phyloP scores from a whole-genome alignment of 164 flowering plant genomes.

The Malania oleifera region DNA sequence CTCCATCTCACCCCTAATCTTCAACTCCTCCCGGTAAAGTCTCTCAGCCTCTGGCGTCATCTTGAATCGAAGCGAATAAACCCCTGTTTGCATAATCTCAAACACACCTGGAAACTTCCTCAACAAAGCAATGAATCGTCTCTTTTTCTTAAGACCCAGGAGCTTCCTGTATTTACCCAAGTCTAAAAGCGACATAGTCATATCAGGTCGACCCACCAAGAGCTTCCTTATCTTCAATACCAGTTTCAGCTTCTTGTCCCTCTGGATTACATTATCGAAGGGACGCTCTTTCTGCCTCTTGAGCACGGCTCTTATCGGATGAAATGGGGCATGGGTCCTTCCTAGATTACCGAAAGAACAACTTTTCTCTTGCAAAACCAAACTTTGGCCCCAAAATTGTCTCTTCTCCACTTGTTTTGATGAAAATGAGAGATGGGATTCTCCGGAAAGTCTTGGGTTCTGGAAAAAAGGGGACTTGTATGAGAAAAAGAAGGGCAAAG shows the following conservation, averaged over 20 bases:
- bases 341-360: constrained; percentile 15
- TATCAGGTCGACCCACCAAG: constrained; percentile 67
- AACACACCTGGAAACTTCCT: constrained; percentile 78
- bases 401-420: constrained; percentile 21
- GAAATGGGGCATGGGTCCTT: constrained; percentile 30
- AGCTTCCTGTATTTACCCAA: constrained; percentile 69
- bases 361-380: constrained; percentile 27
- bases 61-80: constrained; percentile 51
- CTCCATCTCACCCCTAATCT: constrained; percentile 75
- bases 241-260: constrained; percentile 85
- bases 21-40: constrained; percentile 79
- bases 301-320: constrained; percentile 60
- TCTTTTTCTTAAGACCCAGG: constrained; percentile 55
- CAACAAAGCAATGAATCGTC: constrained; percentile 69
- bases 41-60: constrained; percentile 84
- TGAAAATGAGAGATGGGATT: constrained; percentile 26
- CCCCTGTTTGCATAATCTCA: constrained; percentile 92
- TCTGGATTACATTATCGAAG: constrained; percentile 83
- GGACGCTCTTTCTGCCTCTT: constrained; percentile 90
- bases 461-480: constrained; percentile 30
- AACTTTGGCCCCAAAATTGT: constrained; percentile 46
- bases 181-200: constrained; percentile 64
- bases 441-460: constrained; percentile 24
- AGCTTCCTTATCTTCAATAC: constrained; percentile 79
- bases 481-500: constrained; percentile 40